Percentiles rank a stretch among this genome's conserved stretches.
Conservation (phyloP, 192 early-diverging fungal genomes). For the Cetraspora pellucida region DNA sequence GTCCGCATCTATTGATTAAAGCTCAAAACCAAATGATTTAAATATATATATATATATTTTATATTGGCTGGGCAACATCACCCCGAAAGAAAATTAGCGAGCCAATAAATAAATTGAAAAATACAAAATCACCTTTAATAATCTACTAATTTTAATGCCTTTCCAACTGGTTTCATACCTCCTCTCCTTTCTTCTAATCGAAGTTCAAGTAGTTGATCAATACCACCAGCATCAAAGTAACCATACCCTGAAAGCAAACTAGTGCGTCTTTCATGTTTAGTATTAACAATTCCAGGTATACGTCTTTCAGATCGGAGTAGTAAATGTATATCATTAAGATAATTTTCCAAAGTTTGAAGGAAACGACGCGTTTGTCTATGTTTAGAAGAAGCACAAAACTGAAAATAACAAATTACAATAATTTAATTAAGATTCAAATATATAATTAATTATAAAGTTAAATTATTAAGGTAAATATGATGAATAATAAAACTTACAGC, state of each 20-base stretch:
- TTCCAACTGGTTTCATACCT: constrained; percentile 30
- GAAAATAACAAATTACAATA: background rate
- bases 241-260: constrained; percentile 40
- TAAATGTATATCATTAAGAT: constrained; percentile 42
- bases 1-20: too few species aligned
- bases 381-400: constrained; percentile 53
- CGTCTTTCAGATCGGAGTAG: constrained; percentile 45
- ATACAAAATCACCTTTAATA: constrained; percentile 9
- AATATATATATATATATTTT: too few species aligned
- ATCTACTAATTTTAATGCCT: constrained; percentile 25
- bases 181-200: constrained; percentile 24
- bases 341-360: constrained; percentile 45
- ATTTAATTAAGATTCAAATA: background rate
- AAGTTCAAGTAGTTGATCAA: constrained; percentile 22
- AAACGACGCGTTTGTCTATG: constrained; percentile 52
- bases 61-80: too few species aligned
- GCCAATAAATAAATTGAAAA: too few species aligned
- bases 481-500: constrained; percentile 40
- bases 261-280: constrained; percentile 38
- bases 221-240: constrained; percentile 48
- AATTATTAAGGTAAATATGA: background rate
- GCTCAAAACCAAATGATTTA: too few species aligned
- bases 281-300: constrained; percentile 36
- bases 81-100: too few species aligned
- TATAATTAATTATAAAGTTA: background rate